Evolutionary conservation across 1,284 basidiomycete species (phyloP), one percentile per base, ranked within the genome.

Genomic region (Heterobasidion parviporum): DNA sequence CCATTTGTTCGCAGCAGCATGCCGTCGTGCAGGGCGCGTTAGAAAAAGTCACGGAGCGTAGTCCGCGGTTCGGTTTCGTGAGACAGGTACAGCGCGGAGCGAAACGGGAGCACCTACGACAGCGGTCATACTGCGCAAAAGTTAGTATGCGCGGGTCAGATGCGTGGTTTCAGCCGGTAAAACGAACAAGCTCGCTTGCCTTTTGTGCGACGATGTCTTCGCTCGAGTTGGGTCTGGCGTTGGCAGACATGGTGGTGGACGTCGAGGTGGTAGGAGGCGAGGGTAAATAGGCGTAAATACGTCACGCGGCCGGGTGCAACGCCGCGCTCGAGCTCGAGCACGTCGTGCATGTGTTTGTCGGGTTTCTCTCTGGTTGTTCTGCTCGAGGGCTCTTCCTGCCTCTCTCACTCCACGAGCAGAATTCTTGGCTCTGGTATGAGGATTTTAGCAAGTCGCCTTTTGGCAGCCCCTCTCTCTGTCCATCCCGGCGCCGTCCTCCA

Each of bases 161-260:
- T 46, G 53, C 5, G 55, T 20, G 9, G 44, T 54, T 20, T 35
- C 14, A 36, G 49, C 36, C 6, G n/a, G 3, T 10, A 2, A 5
- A n/a, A 14, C 16, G 20, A 33, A 3, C 51, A 47, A 62, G 80
- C 46, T 59, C 4, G 26, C 26, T 26, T 26, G 89, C 92, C 83
- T 95, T 95, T 75, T 91, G 85, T 43, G 82, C 83, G 62, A 94
- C 76, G 65, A 89, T 82, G 70, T 94, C 88, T 74, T 95, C 92
- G 75, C 88, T 92, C 56, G 90, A 85, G 53, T 84, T 74, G 54
- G 85, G 78, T 68, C 84, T 83, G 51, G 74, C 65, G 54, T 74
- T 56, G 56, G 67, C 63, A 59, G 78, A 81, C 79, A 82, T 81
- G 70, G 64, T 66, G 55, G 35, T 32, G 51, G 18, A 53, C 54